Evolutionary conservation across 768 basidiomycete genomes (phyloP).

Genomic region (Tricholoma hemisulphureum): DNA sequence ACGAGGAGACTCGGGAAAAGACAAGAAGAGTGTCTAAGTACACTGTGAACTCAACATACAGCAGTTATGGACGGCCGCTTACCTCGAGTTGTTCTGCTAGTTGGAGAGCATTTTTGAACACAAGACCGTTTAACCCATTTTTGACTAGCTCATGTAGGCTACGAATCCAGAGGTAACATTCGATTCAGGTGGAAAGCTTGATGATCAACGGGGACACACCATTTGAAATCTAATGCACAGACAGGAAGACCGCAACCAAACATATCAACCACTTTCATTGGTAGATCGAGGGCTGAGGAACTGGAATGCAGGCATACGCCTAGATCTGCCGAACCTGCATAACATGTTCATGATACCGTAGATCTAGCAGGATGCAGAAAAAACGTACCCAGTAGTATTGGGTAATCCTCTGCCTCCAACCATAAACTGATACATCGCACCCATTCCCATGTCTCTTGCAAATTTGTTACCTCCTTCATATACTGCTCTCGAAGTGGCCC

Average conservation of each 20-base stretch:
- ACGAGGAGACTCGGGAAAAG: constrained; percentile 57
- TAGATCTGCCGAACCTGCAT: constrained; percentile 81
- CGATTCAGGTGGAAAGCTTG: constrained; percentile 18
- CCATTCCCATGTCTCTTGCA: constrained; percentile 71
- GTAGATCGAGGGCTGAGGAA: constrained; percentile 87
- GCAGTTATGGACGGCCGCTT: constrained; percentile 16
- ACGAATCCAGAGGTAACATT: not conserved
- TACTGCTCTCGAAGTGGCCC: constrained; percentile 75
- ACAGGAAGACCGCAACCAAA: constrained; percentile 96
- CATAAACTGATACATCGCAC: constrained; percentile 82
- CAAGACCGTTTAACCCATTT: constrained; percentile 77
- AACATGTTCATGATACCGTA: not conserved
- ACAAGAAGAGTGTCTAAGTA: constrained; percentile 51
- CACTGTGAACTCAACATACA: not conserved
- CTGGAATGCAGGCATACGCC: constrained; percentile 91
- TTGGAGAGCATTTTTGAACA: constrained; percentile 67
- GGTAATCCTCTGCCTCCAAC: constrained; percentile 90
- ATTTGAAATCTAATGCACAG: constrained; percentile 82
- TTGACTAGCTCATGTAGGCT: constrained; percentile 88
- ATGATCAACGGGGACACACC: constrained; percentile 42
- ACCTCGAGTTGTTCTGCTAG: constrained; percentile 76
- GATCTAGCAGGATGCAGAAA: not conserved
- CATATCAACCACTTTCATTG: constrained; percentile 99
- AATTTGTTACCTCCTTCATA: constrained; percentile 60
- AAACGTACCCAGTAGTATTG: constrained; percentile 69